Conservation (phyloP, 1,284 basidiomycete genomes). For the Malassezia nana region DNA sequence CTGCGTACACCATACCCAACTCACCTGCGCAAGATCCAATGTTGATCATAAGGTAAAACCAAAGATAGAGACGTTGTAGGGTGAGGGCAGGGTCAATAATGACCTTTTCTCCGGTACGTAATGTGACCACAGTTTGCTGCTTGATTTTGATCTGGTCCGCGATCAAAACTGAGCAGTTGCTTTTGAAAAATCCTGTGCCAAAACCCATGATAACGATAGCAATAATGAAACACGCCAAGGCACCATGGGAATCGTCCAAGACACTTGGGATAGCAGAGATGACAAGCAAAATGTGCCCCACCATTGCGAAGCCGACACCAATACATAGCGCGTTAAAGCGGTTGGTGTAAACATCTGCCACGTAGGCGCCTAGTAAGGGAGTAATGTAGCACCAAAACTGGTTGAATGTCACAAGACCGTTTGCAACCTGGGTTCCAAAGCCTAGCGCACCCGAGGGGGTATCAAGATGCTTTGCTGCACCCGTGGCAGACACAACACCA, state of each 20-base stretch:
- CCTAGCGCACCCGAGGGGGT: constrained; percentile 31
- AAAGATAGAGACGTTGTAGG: constrained; percentile 43
- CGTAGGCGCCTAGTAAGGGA: constrained; percentile 45
- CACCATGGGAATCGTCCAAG: constrained; percentile 54
- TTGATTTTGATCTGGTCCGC: constrained; percentile 51
- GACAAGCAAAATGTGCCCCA: constrained; percentile 63
- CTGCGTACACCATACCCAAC: constrained; percentile 49
- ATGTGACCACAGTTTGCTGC: constrained; percentile 39
- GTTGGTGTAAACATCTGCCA: constrained; percentile 51
- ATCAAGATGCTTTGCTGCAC: neutral
- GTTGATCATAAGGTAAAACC: constrained; percentile 48
- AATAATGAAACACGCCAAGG: constrained; percentile 57
- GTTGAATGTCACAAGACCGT: constrained; percentile 45
- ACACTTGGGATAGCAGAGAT: constrained; percentile 63
- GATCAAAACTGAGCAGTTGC: constrained; percentile 44
- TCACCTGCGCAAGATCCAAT: constrained; percentile 46
- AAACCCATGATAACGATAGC: constrained; percentile 47
- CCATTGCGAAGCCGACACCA: constrained; percentile 48
- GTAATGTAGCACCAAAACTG: constrained; percentile 41
- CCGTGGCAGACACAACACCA: constrained; percentile 13
- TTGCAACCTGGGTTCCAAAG: constrained; percentile 40
- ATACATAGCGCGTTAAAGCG: constrained; percentile 52
- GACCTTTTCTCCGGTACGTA: constrained; percentile 62
- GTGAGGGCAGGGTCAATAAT: constrained; percentile 71
- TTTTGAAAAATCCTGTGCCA: constrained; percentile 69